Percentiles rank a stretch among this genome's conserved stretches.
phyloP scores from a whole-genome alignment of 768 basidiomycete species.

The Lanmaoa rubissima region DNA sequence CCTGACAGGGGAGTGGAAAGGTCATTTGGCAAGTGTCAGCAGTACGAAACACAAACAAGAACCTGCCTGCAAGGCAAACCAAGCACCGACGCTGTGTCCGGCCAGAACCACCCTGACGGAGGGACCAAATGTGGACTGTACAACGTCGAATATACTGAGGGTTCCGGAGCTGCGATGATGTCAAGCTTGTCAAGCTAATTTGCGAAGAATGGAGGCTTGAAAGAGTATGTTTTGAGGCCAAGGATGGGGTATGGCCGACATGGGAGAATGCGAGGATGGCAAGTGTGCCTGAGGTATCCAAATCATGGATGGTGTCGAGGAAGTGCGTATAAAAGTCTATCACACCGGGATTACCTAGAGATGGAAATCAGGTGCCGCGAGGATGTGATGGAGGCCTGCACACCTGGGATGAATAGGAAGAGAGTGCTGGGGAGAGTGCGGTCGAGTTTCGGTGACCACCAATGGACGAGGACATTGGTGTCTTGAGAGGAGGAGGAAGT shows the following conservation, averaged over 20 bases:
- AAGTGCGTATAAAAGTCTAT: slow-evolving; percentile 68
- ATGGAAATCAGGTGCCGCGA: not conserved
- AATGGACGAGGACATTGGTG: slow-evolving; percentile 41
- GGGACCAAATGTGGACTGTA: slow-evolving; percentile 33
- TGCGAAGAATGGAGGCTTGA: slow-evolving; percentile 18
- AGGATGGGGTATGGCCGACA: slow-evolving; percentile 57
- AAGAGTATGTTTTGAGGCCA: slow-evolving; percentile 5
- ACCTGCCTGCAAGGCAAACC: slow-evolving; percentile 61
- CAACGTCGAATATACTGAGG: slow-evolving; percentile 51
- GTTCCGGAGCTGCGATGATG: slow-evolving; percentile 50
- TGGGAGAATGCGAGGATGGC: slow-evolving; percentile 63
- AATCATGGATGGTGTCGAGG: slow-evolving; percentile 48
- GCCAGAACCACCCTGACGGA: slow-evolving; percentile 44
- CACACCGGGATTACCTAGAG: slow-evolving; percentile 55
- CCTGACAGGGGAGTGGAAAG: slow-evolving; percentile 22
- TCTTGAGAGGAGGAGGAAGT: slow-evolving; percentile 12
- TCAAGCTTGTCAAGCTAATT: slow-evolving; percentile 32
- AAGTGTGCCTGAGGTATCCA: slow-evolving; percentile 34
- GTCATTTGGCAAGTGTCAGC: not conserved
- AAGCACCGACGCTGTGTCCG: slow-evolving; percentile 74
- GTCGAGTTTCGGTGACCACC: slow-evolving; percentile 44
- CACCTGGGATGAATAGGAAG: slow-evolving; percentile 53
- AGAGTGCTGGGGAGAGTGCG: slow-evolving; percentile 29
- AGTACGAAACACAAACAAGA: not conserved
- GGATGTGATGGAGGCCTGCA: not conserved